phyloP scores from a whole-genome alignment of 805 yeast species.

The Teunomyces aglyptinius region DNA sequence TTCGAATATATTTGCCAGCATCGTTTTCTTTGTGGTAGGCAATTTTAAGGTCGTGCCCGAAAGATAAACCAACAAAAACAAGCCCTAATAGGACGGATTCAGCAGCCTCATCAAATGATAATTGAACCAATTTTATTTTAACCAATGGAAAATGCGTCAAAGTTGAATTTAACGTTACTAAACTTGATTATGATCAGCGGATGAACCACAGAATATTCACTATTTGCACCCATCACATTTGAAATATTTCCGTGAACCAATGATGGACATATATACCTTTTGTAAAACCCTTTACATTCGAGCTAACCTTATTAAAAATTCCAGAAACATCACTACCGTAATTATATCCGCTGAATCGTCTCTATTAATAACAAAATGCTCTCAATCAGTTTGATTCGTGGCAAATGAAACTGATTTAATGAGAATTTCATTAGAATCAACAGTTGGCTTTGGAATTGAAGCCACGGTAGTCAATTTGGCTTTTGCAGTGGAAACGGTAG shows the following conservation, averaged over 20 bases:
- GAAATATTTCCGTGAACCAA: conserved; percentile 54
- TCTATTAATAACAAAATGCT: conserved; percentile 45
- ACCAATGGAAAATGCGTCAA: conserved; percentile 16
- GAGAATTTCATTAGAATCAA: conserved; percentile 39
- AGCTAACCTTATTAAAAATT: conserved; percentile 50
- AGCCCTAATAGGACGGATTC: conserved; percentile 57
- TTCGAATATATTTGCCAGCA: conserved; percentile 18
- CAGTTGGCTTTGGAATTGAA: conserved; percentile 29
- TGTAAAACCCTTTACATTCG: conserved; percentile 29
- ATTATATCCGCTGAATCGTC: conserved; percentile 48
- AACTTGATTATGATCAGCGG: conserved; percentile 36
- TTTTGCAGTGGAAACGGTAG: background rate
- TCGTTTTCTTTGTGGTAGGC: conserved; percentile 13
- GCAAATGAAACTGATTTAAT: conserved; percentile 55
- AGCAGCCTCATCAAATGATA: conserved; percentile 50
- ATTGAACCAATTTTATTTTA: conserved; percentile 35
- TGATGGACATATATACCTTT: conserved; percentile 48
- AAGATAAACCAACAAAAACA: conserved; percentile 47
- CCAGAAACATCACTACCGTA: conserved; percentile 63
- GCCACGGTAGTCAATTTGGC: conserved; percentile 15
- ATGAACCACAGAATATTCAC: conserved; percentile 47
- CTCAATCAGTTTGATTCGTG: conserved; percentile 71
- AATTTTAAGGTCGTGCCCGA: conserved; percentile 32
- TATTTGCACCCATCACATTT: conserved; percentile 56
- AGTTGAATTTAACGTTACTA: conserved; percentile 10